Evolutionary conservation across 2,329 filamentous ascomycete species (phyloP).

Genomic region (Ophiocordyceps camponoti-leonardi): DNA sequence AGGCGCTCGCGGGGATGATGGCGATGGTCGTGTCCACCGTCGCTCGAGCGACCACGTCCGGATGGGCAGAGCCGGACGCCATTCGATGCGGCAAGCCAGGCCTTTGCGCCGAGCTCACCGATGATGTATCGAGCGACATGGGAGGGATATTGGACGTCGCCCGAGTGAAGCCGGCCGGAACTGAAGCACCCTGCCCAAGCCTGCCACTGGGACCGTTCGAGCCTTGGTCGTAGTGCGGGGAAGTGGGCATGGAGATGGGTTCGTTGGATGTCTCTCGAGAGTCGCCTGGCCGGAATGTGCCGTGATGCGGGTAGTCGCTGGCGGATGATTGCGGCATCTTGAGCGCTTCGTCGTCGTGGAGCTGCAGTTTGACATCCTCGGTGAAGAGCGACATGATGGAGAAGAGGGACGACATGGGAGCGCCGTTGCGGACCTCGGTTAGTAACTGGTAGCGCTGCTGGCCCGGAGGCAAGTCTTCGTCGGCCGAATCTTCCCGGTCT

Average conservation of each 20-base stretch:
- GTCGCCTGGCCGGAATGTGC: slow-evolving; percentile 7
- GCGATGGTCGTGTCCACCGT: slow-evolving; percentile 96
- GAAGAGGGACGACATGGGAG: slow-evolving; percentile 95
- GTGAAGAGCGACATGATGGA: slow-evolving; percentile 95
- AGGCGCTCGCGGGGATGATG: slow-evolving; percentile 93
- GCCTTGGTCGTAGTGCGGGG: slow-evolving; percentile 19
- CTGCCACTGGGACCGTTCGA: slow-evolving; percentile 4
- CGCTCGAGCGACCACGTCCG: slow-evolving; percentile 90
- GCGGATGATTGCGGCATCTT: slow-evolving; percentile 7
- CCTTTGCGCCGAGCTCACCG: slow-evolving; percentile 13
- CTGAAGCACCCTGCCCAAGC: slow-evolving; percentile 5
- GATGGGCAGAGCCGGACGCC: slow-evolving; percentile 65
- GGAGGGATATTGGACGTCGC: slow-evolving; percentile 45
- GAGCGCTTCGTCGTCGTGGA: slow-evolving; percentile 40
- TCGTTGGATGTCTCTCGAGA: slow-evolving; percentile 3
- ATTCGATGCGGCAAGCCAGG: slow-evolving; percentile 24
- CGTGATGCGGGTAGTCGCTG: slow-evolving; percentile 12
- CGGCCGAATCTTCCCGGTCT: slow-evolving; percentile 30
- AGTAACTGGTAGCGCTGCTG: slow-evolving; percentile 85
- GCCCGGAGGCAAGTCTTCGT: slow-evolving; percentile 49
- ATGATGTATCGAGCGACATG: slow-evolving; percentile 45
- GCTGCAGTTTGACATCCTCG: slow-evolving; percentile 71
- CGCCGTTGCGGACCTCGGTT: slow-evolving; percentile 94
- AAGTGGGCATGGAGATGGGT: slow-evolving; percentile 17
- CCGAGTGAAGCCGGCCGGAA: slow-evolving; percentile 2